These are phyloP conservation scores for Podospora pseudocomata DNA, from an alignment of 495 filamentous ascomycete genomes.

Conservation along the genomic window DNA sequence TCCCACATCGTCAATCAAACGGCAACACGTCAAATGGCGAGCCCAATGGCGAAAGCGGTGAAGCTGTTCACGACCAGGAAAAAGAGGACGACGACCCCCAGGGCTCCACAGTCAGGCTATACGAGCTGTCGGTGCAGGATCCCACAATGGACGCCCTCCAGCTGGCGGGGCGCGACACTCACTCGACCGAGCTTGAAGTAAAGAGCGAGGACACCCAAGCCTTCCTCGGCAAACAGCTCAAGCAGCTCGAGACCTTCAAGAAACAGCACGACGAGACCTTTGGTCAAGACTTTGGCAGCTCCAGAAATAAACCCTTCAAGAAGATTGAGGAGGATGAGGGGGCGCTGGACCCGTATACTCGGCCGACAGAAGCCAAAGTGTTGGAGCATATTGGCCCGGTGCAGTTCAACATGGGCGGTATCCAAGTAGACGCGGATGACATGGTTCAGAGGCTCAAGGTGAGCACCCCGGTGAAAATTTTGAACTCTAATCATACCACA, in stretches of 20 bases:
- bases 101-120: constrained; percentile 62
- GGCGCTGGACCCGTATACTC: constrained; percentile 24
- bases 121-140: constrained; percentile 75
- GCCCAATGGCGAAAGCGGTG: constrained; percentile 13
- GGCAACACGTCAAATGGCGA: constrained; percentile 11
- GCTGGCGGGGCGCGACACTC: constrained; percentile 45
- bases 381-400: constrained; percentile 92
- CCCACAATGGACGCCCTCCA: constrained; percentile 60
- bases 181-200: constrained; percentile 60
- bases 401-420: constrained; percentile 95
- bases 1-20: constrained; percentile 25
- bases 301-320: constrained; percentile 44
- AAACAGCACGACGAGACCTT: constrained; percentile 52
- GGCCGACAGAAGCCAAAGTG: constrained; percentile 55
- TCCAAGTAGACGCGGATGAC: constrained; percentile 94
- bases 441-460: constrained; percentile 88
- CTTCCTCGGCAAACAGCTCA: constrained; percentile 71
- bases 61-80: constrained; percentile 15
- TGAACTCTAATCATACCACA: not conserved
- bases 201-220: constrained; percentile 71
- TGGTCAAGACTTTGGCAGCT: constrained; percentile 6
- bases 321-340: constrained; percentile 28
- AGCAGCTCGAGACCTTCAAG: constrained; percentile 65
- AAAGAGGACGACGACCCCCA: constrained; percentile 36
- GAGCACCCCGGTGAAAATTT: constrained; percentile 16